Evolutionary conservation across 768 basidiomycete genomes (phyloP).

Genomic region (Tulasnella sp.): DNA sequence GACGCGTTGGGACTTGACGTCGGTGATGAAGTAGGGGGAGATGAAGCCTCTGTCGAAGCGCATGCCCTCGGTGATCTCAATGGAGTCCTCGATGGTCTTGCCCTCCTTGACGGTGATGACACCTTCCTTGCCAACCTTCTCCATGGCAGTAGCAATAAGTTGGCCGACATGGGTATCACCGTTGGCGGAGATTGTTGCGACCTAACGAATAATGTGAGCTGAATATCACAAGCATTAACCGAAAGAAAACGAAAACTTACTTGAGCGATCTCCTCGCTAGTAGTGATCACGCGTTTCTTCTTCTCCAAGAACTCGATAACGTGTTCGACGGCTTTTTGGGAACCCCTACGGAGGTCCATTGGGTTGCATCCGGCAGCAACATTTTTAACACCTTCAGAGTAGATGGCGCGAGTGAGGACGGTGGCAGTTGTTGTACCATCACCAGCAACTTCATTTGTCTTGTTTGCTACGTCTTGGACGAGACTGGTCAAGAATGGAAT

Average conservation of each 20-base stretch:
- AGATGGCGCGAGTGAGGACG: slow-evolving; percentile 92
- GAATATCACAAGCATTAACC: not conserved
- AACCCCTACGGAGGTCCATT: slow-evolving; percentile 97
- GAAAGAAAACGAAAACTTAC: slow-evolving; percentile 15
- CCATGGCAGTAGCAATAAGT: slow-evolving; percentile 97
- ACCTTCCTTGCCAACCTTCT: slow-evolving; percentile 98
- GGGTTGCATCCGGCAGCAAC: slow-evolving; percentile 99
- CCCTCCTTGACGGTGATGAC: slow-evolving; percentile 99
- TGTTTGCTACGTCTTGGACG: slow-evolving; percentile 88
- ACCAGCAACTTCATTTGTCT: slow-evolving; percentile 94
- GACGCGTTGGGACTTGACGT: slow-evolving; percentile 90
- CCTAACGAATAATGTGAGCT: slow-evolving; percentile 26
- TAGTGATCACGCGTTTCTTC: slow-evolving; percentile 89
- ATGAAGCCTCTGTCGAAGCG: slow-evolving; percentile 98
- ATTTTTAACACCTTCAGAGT: slow-evolving; percentile 97
- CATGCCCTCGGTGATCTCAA: slow-evolving; percentile 99
- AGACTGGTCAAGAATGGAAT: slow-evolving; percentile 48
- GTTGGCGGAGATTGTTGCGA: slow-evolving; percentile 87
- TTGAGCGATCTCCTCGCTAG: slow-evolving; percentile 93
- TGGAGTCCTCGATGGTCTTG: slow-evolving; percentile 94
- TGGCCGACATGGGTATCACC: slow-evolving; percentile 81
- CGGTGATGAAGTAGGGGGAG: slow-evolving; percentile 96
- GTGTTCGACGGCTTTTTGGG: slow-evolving; percentile 91
- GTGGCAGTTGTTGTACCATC: slow-evolving; percentile 98
- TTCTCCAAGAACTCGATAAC: slow-evolving; percentile 82